Evolutionary conservation across 2,329 filamentous ascomycete genomes (phyloP).

Genomic region (Trichophyton equinum): DNA sequence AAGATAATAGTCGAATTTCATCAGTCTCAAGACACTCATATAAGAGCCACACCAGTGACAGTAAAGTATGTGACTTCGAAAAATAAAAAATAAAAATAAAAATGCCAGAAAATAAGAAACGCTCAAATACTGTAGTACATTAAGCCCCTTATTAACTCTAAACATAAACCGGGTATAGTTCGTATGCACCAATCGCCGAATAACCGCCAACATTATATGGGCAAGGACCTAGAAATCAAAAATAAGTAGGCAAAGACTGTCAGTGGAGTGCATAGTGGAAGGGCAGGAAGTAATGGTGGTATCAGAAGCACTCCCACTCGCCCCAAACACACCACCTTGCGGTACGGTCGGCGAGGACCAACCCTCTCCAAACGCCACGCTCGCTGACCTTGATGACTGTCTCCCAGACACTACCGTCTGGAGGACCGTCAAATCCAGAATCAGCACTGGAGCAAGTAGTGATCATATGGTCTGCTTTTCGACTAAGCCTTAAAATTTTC

Average conservation of each 20-base stretch:
- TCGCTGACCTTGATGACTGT: constrained; percentile 56
- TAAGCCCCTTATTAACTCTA: constrained; percentile 1
- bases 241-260: not conserved
- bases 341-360: constrained; percentile 52
- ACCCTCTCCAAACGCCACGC: constrained; percentile 48
- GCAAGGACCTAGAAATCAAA: constrained; percentile 3
- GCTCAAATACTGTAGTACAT: constrained; percentile 4
- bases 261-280: not conserved
- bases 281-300: not conserved
- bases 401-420: constrained; percentile 50
- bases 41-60: not conserved
- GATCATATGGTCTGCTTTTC: constrained; percentile 37
- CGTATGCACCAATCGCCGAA: constrained; percentile 6
- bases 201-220: not conserved
- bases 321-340: constrained; percentile 59
- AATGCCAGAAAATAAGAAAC: constrained; percentile 1
- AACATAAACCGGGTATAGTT: constrained; percentile 4
- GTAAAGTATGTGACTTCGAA: not conserved
- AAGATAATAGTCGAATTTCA: not conserved
- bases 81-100: not conserved
- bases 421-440: constrained; percentile 25
- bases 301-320: constrained; percentile 50
- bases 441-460: constrained; percentile 22
- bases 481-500: constrained; percentile 65
- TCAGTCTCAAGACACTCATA: not conserved